Percentiles rank a stretch among this genome's conserved stretches.
phyloP scores from a whole-genome alignment of 345 rosid species.

The Atalantia buxifolia region DNA sequence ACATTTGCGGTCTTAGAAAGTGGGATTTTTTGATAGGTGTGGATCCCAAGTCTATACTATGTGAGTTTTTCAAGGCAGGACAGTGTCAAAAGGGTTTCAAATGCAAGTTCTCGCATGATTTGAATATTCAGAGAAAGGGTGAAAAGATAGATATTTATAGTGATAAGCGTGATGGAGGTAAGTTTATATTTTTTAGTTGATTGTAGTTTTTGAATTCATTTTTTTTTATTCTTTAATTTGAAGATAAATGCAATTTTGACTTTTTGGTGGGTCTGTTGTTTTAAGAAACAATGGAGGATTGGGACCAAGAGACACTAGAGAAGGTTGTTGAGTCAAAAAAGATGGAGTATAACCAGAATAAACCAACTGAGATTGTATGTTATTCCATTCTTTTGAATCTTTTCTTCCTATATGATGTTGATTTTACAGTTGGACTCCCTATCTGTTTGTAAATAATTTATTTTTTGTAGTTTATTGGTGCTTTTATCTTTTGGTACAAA shows the following conservation, averaged over 20 bases:
- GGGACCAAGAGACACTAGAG: constrained; percentile 96
- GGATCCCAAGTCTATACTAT: constrained; percentile 91
- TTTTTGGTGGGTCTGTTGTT: constrained; percentile 12
- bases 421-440: not conserved
- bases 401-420: not conserved
- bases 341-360: constrained; percentile 79
- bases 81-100: constrained; percentile 89
- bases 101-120: constrained; percentile 95
- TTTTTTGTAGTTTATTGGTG: not conserved
- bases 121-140: constrained; percentile 96
- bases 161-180: constrained; percentile 87
- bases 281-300: constrained; percentile 81
- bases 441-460: not conserved
- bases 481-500: not conserved
- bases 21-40: constrained; percentile 53
- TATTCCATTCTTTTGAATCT: constrained; percentile 7
- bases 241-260: not conserved
- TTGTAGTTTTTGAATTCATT: not conserved
- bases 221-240: constrained; percentile 1
- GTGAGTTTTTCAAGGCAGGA: constrained; percentile 87
- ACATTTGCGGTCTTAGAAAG: constrained; percentile 4
- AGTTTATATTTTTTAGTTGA: not conserved
- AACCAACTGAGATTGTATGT: constrained; percentile 90
- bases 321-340: constrained; percentile 89
- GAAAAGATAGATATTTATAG: constrained; percentile 90